Conservation (phyloP, 441 rosid species). For the Brassica hybrid region DNA sequence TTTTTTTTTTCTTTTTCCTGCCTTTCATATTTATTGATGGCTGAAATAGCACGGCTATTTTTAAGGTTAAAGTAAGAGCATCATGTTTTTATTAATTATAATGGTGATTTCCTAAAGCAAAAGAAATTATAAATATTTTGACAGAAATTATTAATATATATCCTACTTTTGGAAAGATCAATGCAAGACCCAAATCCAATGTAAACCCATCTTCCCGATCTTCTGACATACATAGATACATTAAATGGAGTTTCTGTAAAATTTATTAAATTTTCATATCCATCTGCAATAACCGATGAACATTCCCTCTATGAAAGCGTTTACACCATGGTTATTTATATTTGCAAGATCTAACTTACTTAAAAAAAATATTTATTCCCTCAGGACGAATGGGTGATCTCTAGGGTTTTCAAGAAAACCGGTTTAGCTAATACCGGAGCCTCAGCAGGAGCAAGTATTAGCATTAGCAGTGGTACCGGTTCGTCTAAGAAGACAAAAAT, state of each 20-base stretch:
- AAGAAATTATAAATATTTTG: not conserved
- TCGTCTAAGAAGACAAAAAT: conserved; percentile 52
- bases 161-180: conserved; percentile 35
- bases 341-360: conserved; percentile 12
- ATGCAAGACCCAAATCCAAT: conserved; percentile 36
- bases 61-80: conserved; percentile 34
- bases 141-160: conserved; percentile 1
- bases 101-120: conserved; percentile 11
- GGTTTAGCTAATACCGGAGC: conserved; percentile 43
- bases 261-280: not conserved
- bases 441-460: conserved; percentile 25
- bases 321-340: conserved; percentile 4
- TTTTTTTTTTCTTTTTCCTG: not conserved
- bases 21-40: conserved; percentile 35
- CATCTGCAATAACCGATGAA: conserved; percentile 20
- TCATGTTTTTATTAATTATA: conserved; percentile 33
- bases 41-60: conserved; percentile 38
- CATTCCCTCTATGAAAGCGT: conserved; percentile 26
- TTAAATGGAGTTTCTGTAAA: conserved; percentile 3
- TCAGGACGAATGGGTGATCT: conserved; percentile 96
- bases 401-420: conserved; percentile 82
- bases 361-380: not conserved
- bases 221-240: conserved; percentile 33
- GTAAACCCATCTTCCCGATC: conserved; percentile 29
- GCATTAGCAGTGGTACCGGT: conserved; percentile 23